Conservation (phyloP, 352 stramenopile species). For the Phytophthora pistaciae region DNA sequence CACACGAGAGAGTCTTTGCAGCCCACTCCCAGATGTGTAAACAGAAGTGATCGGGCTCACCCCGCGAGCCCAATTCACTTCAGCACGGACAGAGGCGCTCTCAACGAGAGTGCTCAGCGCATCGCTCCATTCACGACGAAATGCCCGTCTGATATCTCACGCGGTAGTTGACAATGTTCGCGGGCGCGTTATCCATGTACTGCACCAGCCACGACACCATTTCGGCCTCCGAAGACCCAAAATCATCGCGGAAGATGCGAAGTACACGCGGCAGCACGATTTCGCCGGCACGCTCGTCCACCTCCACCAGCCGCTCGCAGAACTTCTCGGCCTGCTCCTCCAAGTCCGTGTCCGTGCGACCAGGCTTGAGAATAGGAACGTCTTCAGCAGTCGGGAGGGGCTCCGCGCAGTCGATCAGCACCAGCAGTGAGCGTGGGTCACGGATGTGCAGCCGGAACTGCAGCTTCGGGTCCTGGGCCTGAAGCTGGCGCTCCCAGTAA, state of each 20-base stretch:
- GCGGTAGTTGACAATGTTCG: slow-evolving; percentile 80
- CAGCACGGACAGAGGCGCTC: slow-evolving; percentile 19
- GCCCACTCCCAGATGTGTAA: slow-evolving; percentile 3
- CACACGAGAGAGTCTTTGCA: slow-evolving; percentile 7
- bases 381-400: slow-evolving; percentile 65
- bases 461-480: slow-evolving; percentile 83
- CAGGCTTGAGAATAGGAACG: slow-evolving; percentile 82
- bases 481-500: slow-evolving; percentile 88
- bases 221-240: slow-evolving; percentile 83
- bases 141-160: slow-evolving; percentile 79
- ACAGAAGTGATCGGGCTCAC: slow-evolving; percentile 11
- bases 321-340: slow-evolving; percentile 87
- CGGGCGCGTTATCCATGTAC: slow-evolving; percentile 82
- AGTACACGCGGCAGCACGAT: slow-evolving; percentile 81
- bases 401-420: slow-evolving; percentile 82
- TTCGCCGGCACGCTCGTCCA: slow-evolving; percentile 63
- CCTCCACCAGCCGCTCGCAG: slow-evolving; percentile 68
- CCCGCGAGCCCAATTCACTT: slow-evolving; percentile 2
- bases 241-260: slow-evolving; percentile 88
- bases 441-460: slow-evolving; percentile 89
- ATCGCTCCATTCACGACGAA: slow-evolving; percentile 56
- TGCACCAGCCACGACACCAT: slow-evolving; percentile 89
- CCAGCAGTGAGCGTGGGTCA: slow-evolving; percentile 83
- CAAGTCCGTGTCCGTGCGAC: slow-evolving; percentile 86
- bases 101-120: slow-evolving; percentile 1